These are phyloP conservation scores for Taiozyma sp. DNA, from an alignment of 1,139 yeast genomes.

Conservation along the genomic window DNA sequence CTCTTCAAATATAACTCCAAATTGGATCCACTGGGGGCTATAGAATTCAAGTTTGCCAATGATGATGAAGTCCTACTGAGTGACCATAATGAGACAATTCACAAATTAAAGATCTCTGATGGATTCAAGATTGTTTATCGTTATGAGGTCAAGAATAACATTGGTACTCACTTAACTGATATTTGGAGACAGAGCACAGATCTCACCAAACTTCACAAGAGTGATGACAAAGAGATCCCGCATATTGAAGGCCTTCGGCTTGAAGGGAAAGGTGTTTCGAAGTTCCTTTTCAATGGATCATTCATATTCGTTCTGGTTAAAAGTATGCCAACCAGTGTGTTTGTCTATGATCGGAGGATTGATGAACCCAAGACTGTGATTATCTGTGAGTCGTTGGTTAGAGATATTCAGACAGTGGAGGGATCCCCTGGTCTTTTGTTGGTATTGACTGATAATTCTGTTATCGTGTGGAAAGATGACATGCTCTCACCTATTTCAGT, in stretches of 20 bases:
- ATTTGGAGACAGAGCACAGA: slow-evolving; percentile 5
- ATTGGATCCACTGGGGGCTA: slow-evolving; percentile 9
- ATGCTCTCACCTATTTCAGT: slow-evolving; percentile 3
- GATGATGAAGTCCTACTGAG: slow-evolving; percentile 10
- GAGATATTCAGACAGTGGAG: slow-evolving; percentile 5
- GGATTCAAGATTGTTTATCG: slow-evolving; percentile 4
- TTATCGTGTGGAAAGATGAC: slow-evolving; percentile 6
- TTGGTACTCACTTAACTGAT: not conserved
- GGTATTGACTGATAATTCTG: slow-evolving; percentile 8
- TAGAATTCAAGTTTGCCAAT: slow-evolving; percentile 7
- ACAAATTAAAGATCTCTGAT: slow-evolving; percentile 4
- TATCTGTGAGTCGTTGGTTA: slow-evolving; percentile 7
- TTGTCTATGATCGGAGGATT: slow-evolving; percentile 9
- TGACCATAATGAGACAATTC: slow-evolving; percentile 13
- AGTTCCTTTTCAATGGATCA: not conserved
- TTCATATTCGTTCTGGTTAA: slow-evolving; percentile 2
- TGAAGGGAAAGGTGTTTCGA: slow-evolving; percentile 3
- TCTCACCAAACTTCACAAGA: slow-evolving; percentile 4
- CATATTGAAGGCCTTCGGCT: slow-evolving; percentile 3
- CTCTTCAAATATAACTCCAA: slow-evolving; percentile 5
- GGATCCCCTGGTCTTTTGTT: slow-evolving; percentile 3
- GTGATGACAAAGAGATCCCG: slow-evolving; percentile 5
- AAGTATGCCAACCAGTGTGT: slow-evolving; percentile 14
- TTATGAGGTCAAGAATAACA: not conserved
- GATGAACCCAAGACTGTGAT: slow-evolving; percentile 6